Percentiles rank a stretch among this genome's conserved stretches.
Evolutionary conservation across 345 rosid genomes (phyloP).

Genomic region (Hypericum androsaemum): DNA sequence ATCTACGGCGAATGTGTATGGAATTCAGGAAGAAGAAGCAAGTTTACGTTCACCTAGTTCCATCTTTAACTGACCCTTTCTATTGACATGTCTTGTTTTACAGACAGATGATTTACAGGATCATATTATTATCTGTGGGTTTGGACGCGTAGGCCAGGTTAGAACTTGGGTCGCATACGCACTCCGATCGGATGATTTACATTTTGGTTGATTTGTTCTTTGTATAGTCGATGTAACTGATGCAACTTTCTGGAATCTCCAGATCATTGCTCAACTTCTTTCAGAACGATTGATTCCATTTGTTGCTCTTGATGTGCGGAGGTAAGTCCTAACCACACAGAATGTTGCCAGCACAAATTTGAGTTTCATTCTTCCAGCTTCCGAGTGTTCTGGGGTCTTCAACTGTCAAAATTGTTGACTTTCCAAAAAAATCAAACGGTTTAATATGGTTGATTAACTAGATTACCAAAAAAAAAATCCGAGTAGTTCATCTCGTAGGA

Average conservation of each 20-base stretch:
- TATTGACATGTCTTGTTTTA: slow-evolving; percentile 19
- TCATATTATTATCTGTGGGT: slow-evolving; percentile 93
- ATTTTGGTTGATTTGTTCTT: background rate
- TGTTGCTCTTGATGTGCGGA: slow-evolving; percentile 92
- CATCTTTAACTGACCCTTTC: slow-evolving; percentile 6
- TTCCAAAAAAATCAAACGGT: too few species aligned
- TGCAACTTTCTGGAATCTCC: slow-evolving; percentile 19
- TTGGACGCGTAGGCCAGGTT: slow-evolving; percentile 98
- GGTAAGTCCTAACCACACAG: slow-evolving; percentile 32
- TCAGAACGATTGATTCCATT: slow-evolving; percentile 95
- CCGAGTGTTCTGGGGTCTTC: too few species aligned
- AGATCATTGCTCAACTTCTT: slow-evolving; percentile 99
- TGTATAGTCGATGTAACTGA: slow-evolving; percentile 1
- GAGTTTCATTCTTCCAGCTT: background rate
- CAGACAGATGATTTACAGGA: slow-evolving; percentile 99
- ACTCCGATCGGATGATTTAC: background rate
- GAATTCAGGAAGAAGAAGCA: too few species aligned
- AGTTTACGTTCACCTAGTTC: background rate
- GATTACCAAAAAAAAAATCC: too few species aligned
- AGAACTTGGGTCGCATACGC: slow-evolving; percentile 10
- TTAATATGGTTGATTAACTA: too few species aligned
- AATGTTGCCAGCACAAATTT: background rate
- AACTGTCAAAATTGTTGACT: too few species aligned
- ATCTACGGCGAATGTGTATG: too few species aligned
- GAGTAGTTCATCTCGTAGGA: too few species aligned